Evolutionary conservation across 148 eudicot genomes (phyloP).

Genomic region (Euryodendron excelsum): DNA sequence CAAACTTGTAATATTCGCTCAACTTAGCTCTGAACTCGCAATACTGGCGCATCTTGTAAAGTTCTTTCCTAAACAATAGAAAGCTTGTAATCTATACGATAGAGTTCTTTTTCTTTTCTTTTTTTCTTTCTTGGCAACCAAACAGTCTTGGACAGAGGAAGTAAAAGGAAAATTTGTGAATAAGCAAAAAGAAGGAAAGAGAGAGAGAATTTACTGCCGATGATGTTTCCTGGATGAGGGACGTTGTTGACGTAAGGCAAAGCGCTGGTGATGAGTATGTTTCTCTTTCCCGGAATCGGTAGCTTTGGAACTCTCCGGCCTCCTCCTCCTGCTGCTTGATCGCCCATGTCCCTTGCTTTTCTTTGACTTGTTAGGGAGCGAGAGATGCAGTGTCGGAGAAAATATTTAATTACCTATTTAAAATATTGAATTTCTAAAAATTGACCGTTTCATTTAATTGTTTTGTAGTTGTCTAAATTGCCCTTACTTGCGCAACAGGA

Average conservation of each 20-base stretch:
- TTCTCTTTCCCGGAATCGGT: conserved; percentile 26
- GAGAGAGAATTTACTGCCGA: conserved; percentile 49
- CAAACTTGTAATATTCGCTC: not conserved
- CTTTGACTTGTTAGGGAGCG: not conserved
- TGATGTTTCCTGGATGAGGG: conserved; percentile 87
- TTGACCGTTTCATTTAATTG: too few species aligned
- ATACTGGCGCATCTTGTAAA: too few species aligned
- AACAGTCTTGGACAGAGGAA: conserved; percentile 3
- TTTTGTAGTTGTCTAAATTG: too few species aligned
- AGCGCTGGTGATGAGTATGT: conserved; percentile 35
- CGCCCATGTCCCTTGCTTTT: not conserved
- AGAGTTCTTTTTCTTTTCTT: too few species aligned
- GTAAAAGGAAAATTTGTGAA: not conserved
- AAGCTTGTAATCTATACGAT: too few species aligned
- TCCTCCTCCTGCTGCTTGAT: not conserved
- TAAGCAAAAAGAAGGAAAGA: not conserved
- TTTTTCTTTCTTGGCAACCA: not conserved
- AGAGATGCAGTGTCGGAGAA: not conserved
- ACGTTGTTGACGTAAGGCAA: conserved; percentile 46
- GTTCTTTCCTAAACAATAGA: too few species aligned
- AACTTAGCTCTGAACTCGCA: not conserved
- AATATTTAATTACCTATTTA: not conserved
- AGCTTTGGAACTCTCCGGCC: conserved; percentile 14
- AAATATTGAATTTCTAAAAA: too few species aligned
- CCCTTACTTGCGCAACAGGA: too few species aligned